A percentile compares a stretch with the other conserved stretches of the same genome.
phyloP scores from a whole-genome alignment of 805 yeast species.

The Komagataella pastoris region DNA sequence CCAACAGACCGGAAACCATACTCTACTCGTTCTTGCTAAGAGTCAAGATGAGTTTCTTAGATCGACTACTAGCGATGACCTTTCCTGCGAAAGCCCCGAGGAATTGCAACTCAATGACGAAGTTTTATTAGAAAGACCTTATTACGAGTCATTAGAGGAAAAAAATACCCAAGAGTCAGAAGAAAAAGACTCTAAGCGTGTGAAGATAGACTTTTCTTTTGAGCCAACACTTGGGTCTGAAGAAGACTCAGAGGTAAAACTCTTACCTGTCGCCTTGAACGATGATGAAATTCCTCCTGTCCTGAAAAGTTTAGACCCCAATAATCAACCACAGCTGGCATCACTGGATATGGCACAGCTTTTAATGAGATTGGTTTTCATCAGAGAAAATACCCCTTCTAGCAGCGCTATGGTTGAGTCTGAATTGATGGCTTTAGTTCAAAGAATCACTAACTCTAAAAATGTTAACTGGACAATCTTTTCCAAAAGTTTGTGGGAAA shows the following conservation, averaged over 20 bases:
- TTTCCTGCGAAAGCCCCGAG: slow-evolving; percentile 29
- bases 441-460: slow-evolving; percentile 51
- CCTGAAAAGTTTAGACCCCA: slow-evolving; percentile 55
- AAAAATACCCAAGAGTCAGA: slow-evolving; percentile 22
- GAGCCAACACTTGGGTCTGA: slow-evolving; percentile 4
- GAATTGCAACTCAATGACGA: slow-evolving; percentile 60
- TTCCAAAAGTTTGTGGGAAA: slow-evolving; percentile 78
- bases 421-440: slow-evolving; percentile 66
- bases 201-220: slow-evolving; percentile 24
- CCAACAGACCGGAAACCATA: slow-evolving; percentile 60
- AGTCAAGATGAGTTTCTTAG: slow-evolving; percentile 18
- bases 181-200: slow-evolving; percentile 21
- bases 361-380: slow-evolving; percentile 48
- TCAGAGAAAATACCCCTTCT: slow-evolving; percentile 60
- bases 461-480: slow-evolving; percentile 64
- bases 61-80: slow-evolving; percentile 5
- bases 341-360: slow-evolving; percentile 67
- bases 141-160: slow-evolving; percentile 46
- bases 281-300: slow-evolving; percentile 50
- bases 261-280: slow-evolving; percentile 50
- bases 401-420: slow-evolving; percentile 64
- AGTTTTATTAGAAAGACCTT: slow-evolving; percentile 60
- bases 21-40: slow-evolving; percentile 66
- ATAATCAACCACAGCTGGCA: slow-evolving; percentile 61
- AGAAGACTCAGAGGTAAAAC: slow-evolving; percentile 18